Percentiles rank a stretch among this genome's conserved stretches.
Evolutionary conservation across 495 filamentous ascomycete genomes (phyloP).

Genomic region (Physcia stellaris): DNA sequence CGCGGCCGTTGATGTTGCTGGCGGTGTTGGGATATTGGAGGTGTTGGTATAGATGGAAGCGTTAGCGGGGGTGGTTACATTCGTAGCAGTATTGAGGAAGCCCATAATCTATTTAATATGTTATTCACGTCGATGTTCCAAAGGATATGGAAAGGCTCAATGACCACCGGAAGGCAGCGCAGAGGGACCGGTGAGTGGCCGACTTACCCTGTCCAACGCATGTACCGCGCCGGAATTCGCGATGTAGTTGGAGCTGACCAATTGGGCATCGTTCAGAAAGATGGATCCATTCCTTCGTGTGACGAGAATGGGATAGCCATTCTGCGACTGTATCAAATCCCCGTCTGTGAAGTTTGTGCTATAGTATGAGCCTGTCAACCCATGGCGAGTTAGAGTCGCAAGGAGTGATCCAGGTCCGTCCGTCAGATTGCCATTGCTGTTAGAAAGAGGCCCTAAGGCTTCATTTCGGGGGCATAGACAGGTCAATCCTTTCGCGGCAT

Average conservation of each 20-base stretch:
- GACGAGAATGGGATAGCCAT: conserved; percentile 6
- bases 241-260: conserved; percentile 6
- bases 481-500: conserved; percentile 6
- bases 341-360: conserved; percentile 5
- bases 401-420: conserved; percentile 1
- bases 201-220: conserved; percentile 7
- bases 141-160: no score
- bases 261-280: conserved; percentile 8
- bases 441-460: background rate
- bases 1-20: background rate
- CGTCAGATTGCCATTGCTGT: conserved; percentile 1
- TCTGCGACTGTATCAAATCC: conserved; percentile 5
- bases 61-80: conserved; percentile 5
- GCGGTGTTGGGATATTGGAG: conserved; percentile 1
- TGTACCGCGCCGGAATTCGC: conserved; percentile 7
- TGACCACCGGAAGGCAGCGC: background rate
- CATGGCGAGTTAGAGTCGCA: conserved; percentile 2
- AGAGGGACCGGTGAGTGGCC: background rate
- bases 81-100: conserved; percentile 5
- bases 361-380: conserved; percentile 5
- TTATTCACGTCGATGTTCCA: background rate
- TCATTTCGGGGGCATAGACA: conserved; percentile 6
- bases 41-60: conserved; percentile 3
- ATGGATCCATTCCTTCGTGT: conserved; percentile 2
- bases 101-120: conserved; percentile 1